Conservation (phyloP, 306 rosid genomes). For the Pueraria montana region DNA sequence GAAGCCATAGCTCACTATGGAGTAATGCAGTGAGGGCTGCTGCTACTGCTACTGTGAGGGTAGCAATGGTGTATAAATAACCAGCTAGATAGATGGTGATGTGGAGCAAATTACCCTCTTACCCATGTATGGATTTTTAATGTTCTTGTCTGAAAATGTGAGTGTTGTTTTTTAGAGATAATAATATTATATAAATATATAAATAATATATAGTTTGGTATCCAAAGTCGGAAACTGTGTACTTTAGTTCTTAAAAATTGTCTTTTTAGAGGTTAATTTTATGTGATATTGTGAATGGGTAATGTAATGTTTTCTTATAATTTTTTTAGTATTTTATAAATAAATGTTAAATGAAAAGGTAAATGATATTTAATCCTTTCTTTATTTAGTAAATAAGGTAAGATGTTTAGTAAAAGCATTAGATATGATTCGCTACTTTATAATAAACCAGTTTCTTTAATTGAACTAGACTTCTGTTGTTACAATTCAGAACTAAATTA, state of each 20-base stretch:
- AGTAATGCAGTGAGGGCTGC: constrained; percentile 3
- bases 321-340: neutral
- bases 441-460: no score
- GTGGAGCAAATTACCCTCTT: constrained; percentile 15
- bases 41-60: constrained; percentile 8
- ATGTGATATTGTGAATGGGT: neutral
- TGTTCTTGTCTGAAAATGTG: neutral
- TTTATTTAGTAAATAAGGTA: neutral
- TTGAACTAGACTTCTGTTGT: neutral
- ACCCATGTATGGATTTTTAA: neutral
- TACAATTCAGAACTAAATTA: no score
- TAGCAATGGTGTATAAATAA: constrained; percentile 44
- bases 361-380: no score
- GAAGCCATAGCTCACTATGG: constrained; percentile 48
- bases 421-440: neutral
- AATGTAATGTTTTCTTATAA: neutral
- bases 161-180: neutral
- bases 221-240: neutral
- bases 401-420: neutral
- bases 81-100: neutral
- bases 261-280: no score
- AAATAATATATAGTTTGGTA: neutral
- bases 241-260: neutral
- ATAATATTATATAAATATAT: no score
- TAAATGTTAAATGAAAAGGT: neutral